Evolutionary conservation across 495 filamentous ascomycete species (phyloP).

Genomic region (Cladorrhinum samala): DNA sequence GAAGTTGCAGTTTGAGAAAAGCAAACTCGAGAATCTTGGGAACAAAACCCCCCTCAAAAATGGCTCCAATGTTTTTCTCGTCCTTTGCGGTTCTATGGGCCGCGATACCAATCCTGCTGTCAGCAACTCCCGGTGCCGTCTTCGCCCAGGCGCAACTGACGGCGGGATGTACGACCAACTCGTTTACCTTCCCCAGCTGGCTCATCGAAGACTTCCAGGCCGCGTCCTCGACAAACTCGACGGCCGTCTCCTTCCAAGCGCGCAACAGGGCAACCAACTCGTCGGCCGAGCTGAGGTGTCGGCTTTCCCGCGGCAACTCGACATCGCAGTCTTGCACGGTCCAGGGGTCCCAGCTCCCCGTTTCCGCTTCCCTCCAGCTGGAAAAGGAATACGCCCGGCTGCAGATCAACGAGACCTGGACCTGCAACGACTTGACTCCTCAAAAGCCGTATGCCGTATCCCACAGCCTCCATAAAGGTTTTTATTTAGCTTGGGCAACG

Average conservation of each 20-base stretch:
- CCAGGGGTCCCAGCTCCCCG: background rate
- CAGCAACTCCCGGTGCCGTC: background rate
- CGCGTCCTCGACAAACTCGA: background rate
- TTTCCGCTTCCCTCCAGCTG: slow-evolving; percentile 2
- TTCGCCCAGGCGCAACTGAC: slow-evolving; percentile 2
- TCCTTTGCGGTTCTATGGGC: background rate
- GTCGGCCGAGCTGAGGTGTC: slow-evolving; percentile 7
- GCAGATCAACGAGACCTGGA: slow-evolving; percentile 22
- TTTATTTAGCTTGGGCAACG: background rate
- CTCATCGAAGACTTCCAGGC: slow-evolving; percentile 11
- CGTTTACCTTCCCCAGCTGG: slow-evolving; percentile 23
- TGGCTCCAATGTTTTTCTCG: background rate
- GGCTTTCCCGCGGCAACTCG: background rate
- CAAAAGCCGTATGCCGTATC: slow-evolving; percentile 10
- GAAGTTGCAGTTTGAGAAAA: no score
- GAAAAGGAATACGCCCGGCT: slow-evolving; percentile 1
- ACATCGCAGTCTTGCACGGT: slow-evolving; percentile 10
- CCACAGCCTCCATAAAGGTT: no score
- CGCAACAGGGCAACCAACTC: slow-evolving; percentile 20
- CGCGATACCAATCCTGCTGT: background rate
- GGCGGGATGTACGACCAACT: slow-evolving; percentile 18
- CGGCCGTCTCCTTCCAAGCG: slow-evolving; percentile 6
- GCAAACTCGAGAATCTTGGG: no score
- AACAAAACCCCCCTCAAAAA: background rate
- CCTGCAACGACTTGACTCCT: slow-evolving; percentile 14